A percentile compares a stretch with the other conserved stretches of the same genome.
Conservation (phyloP, 176 grass and related monocot genomes). For the Sorghum bicolor region Sorghum_bicolor_NCBIv3 NC_012874.2:1852001-1852500, state of each 20-base stretch:
- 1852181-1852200: not conserved
- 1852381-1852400: not conserved
- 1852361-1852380: constrained; percentile 20
- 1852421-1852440: not conserved
- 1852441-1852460: no score
- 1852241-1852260: not conserved
- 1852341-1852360: not conserved
- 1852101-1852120: no score
- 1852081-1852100: no score
- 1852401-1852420: not conserved
- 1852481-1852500: no score
- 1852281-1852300: not conserved
- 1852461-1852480: no score
- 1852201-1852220: not conserved
- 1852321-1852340: not conserved
- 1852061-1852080: no score
- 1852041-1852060: no score
- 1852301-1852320: not conserved
- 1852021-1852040: no score
- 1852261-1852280: not conserved
- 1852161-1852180: no score
- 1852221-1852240: not conserved
- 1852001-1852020: no score
- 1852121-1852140: no score
- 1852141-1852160: no score